phyloP scores from a whole-genome alignment of 306 rosid genomes.

The Vachellia collinsii region DNA sequence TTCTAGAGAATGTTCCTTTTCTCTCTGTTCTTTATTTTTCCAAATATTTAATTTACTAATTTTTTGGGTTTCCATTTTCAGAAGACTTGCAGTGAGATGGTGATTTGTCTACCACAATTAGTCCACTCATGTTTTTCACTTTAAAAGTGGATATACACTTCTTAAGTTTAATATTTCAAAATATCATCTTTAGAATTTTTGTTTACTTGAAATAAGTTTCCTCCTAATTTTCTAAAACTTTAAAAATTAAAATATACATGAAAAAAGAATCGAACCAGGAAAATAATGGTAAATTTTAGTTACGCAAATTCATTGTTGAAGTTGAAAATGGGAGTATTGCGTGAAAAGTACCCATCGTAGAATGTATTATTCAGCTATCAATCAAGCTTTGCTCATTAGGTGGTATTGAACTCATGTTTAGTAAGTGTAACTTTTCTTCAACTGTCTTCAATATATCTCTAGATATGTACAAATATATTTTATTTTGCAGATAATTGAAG shows the following conservation, averaged over 20 bases:
- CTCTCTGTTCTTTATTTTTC: background rate
- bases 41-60: conserved; percentile 12
- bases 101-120: conserved; percentile 72
- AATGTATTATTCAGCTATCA: too few species aligned
- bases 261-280: background rate
- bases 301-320: background rate
- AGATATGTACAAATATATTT: too few species aligned
- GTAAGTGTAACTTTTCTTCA: background rate
- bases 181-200: background rate
- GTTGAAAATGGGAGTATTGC: too few species aligned
- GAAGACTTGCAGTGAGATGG: conserved; percentile 64
- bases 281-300: background rate
- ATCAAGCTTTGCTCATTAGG: too few species aligned
- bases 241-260: background rate
- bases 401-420: too few species aligned
- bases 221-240: background rate
- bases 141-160: background rate
- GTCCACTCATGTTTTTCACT: conserved; percentile 40
- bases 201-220: background rate
- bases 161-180: background rate
- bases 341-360: background rate
- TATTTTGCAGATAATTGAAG: too few species aligned
- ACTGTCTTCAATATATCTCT: too few species aligned
- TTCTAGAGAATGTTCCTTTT: conserved; percentile 22
- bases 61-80: conserved; percentile 39